Base-by-base conservation (phyloP, 2,329 filamentous ascomycete genomes). In the Cryphonectria japonica region DNA sequence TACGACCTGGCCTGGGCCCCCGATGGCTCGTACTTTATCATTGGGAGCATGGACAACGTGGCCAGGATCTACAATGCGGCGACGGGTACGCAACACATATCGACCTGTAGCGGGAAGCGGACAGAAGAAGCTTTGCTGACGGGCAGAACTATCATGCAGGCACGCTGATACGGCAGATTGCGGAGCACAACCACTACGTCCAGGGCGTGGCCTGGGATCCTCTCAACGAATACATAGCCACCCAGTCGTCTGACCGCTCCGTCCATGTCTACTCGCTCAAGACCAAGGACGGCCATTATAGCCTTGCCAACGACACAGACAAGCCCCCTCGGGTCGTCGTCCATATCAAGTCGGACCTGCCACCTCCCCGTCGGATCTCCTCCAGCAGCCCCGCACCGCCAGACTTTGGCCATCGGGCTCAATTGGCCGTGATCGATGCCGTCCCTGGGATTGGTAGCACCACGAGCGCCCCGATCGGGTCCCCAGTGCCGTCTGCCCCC, bases 151-250 rank as follows among this genome's bases (percentile, higher is more conserved):
- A 22, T 22, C 16, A 46, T 1, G 34, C 72, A 85, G 87, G 87
- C 71, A 85, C 86, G 43, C 80, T 95, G 74, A 92, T 98, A 71
- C 92, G 95, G 72, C 95, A 98, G 80, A 97, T 98, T 74, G 95
- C 95, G 67, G 95, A 98, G 80, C 95, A 98, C 82, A 97, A 94
- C 77, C 96, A 99, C 81, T 99, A 98, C 80, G 96, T 99, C 26
- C 96, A 99, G 82, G 96, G 96, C 64, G 97, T 99, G 9, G 93
- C 96, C 5, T 99, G 96, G 97, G 97, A 99, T 83, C 97, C 96
- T 34, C 83, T 98, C 69, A 98, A 98, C 82, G 96, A 99, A 83
- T 99, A 95, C 80, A 95, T 99, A 72, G 96, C 96, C 52, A 99
- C 96, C 1, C 96, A 99, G 79, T 99, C 96, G 8, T 99, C 96